Conservation (phyloP, 371 early-diverging fungal species). For the Apophysomyces ossiformis region DNA sequence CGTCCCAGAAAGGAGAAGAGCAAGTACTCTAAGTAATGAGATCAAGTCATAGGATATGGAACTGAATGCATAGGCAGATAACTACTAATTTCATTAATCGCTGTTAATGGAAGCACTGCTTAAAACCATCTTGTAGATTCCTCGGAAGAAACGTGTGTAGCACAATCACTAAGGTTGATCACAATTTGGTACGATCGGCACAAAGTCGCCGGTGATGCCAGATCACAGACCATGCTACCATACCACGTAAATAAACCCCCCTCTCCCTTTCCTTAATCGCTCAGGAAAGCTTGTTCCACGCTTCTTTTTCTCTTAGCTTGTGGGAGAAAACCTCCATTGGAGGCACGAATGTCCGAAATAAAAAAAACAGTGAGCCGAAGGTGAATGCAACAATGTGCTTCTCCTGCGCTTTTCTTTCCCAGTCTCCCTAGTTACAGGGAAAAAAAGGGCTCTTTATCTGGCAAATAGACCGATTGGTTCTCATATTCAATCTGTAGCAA, state of each 20-base stretch:
- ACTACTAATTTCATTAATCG: background rate
- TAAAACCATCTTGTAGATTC: background rate
- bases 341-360: background rate
- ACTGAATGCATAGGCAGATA: too few relatives aligned
- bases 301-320: background rate
- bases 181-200: background rate
- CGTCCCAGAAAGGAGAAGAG: conserved; percentile 1
- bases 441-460: background rate
- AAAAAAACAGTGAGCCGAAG: background rate
- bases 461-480: background rate
- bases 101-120: background rate
- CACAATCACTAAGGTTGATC: background rate
- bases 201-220: background rate
- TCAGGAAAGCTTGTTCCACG: background rate
- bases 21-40: background rate
- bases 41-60: background rate
- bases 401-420: background rate
- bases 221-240: conserved; percentile 11
- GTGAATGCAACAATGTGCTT: background rate
- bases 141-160: background rate
- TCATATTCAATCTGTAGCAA: background rate
- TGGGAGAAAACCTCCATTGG: background rate
- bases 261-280: background rate
- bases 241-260: background rate
- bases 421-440: too few relatives aligned